These are phyloP conservation scores for Zygosaccharomyces bisporus DNA, from an alignment of 805 yeast genomes.

Conservation along the genomic window DNA sequence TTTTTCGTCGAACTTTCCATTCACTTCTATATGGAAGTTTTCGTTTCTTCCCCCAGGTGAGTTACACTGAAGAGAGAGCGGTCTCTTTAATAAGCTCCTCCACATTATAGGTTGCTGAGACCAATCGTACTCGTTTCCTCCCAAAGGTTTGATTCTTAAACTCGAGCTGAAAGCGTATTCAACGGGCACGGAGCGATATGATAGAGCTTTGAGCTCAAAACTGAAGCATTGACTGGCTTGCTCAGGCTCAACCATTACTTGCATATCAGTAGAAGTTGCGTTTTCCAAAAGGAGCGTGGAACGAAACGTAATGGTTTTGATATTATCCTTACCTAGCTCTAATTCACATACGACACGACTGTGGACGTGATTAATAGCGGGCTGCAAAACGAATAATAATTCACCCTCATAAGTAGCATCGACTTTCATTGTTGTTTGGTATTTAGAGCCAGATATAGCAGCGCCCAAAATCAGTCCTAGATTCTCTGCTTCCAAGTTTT, in stretches of 20 bases:
- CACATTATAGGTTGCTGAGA: constrained; percentile 60
- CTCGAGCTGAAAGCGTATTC: constrained; percentile 56
- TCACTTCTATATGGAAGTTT: constrained; percentile 66
- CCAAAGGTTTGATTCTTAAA: constrained; percentile 60
- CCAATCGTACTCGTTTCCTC: constrained; percentile 60
- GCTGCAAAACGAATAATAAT: constrained; percentile 61
- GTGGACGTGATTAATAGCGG: constrained; percentile 60
- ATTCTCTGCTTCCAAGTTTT: constrained; percentile 63
- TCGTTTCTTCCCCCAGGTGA: constrained; percentile 41
- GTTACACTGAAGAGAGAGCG: constrained; percentile 59
- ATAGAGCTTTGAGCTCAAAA: constrained; percentile 51
- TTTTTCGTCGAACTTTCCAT: constrained; percentile 56
- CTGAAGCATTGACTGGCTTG: constrained; percentile 34
- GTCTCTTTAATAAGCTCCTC: constrained; percentile 51
- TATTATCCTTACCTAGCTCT: constrained; percentile 64
- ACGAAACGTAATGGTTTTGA: constrained; percentile 71
- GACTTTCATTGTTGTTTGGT: constrained; percentile 50
- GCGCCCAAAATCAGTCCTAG: constrained; percentile 61
- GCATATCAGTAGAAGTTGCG: constrained; percentile 57
- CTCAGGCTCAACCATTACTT: constrained; percentile 36
- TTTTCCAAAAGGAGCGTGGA: constrained; percentile 73
- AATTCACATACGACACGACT: constrained; percentile 73
- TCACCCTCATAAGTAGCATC: constrained; percentile 83
- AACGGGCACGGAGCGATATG: constrained; percentile 67
- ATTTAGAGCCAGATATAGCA: constrained; percentile 52